Evolutionary conservation across 2,329 filamentous ascomycete species (phyloP), one percentile per base, ranked within the genome.

Genomic region (Botryotinia calthae): DNA sequence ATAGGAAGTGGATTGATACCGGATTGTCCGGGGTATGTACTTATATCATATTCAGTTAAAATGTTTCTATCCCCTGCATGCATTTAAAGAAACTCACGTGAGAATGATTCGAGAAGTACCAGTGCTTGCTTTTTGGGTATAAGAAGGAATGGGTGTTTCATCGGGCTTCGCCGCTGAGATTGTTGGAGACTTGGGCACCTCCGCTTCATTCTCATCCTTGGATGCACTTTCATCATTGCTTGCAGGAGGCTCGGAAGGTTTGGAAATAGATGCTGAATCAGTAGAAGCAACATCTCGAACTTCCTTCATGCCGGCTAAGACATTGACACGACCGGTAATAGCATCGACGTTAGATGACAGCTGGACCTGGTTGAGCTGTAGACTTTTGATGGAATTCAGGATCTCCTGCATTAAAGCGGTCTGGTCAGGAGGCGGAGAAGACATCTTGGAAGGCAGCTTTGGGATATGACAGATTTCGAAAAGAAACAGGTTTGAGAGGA

Each of bases 1-100:
- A 98, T 89, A 34, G 90, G 89, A 69, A 98, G 84, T n/a, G 95
- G 95, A 76, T 97, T 93, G 82, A 98, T 95, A 75, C 95, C 95
- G 76, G 93, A 94, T 83, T 98, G 95, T 78, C 94, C 94, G 42
- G 95, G 95, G 82, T 98, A 98, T 9, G 95, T 97, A 68, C 87
- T 89, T 74, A 18, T 67, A 58, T 67, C 62, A 59, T 22, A 48
- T 72, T 70, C 51, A 72, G 63, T 48, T 14, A 10, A 44, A 34
- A 59, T 67, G 62, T 58, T 28, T 20, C 37, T 28, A 31, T 67
- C 34, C 34, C 46, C n/a, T 67, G 42, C 40, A 42, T 40, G 48
- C 28, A n/a, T 71, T n/a, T 31, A 22, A 42, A 40, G 20, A 40
- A 48, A 79, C 79, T 75, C 75, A 81, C 80, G 91, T 93, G 76